Evolutionary conservation across 1,284 basidiomycete genomes (phyloP), one percentile per base, ranked within the genome.

Genomic region (Gymnopus androsaceus): DNA sequence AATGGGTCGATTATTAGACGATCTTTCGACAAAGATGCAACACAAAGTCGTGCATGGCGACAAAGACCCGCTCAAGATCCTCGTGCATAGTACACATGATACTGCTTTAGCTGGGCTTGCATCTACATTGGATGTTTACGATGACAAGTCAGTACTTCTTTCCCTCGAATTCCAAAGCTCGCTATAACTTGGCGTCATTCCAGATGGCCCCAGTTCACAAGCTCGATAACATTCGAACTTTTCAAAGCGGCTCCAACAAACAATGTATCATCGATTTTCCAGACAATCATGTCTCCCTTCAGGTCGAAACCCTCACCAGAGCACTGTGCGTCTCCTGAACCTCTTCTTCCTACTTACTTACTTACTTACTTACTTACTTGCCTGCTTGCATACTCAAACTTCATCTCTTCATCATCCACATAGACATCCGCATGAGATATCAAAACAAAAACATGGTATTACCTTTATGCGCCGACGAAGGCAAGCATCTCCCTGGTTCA

Each of bases 191-290:
- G 11, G n/a, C 12, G 31, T n/a, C 37, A 30, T 41, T 49, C 40
- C 55, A 90, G 85, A 63, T 90, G 88, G 88, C 87, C 87, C 6
- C 79, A 84, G 1, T 91, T 91, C 67, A 87, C 88, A 0, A 81
- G 87, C 0, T 81, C 84, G 0, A 75, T 91, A 30, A 86, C 85
- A 0, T 88, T 91, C 62, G 88, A 91, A 66, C 76, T 91, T 9
- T 90, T 89, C 74, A 79, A 77, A 60, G 74, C 66, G 63, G 47
- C 57, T 40, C 27, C 49, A 54, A 12, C 55, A 54, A 28, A 53
- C 56, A 33, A 60, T 21, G 19, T 57, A 55, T 67, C 72, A n/a
- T 69, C 72, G 2, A 63, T 64, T 21, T 40, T 75, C 23, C 77
- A 77, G 57, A 59, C 65, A 1, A 46, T 80, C 23, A 58, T 80